These are phyloP conservation scores for Pholiota conissans DNA, from an alignment of 768 basidiomycete genomes.

Conservation along the genomic window DNA sequence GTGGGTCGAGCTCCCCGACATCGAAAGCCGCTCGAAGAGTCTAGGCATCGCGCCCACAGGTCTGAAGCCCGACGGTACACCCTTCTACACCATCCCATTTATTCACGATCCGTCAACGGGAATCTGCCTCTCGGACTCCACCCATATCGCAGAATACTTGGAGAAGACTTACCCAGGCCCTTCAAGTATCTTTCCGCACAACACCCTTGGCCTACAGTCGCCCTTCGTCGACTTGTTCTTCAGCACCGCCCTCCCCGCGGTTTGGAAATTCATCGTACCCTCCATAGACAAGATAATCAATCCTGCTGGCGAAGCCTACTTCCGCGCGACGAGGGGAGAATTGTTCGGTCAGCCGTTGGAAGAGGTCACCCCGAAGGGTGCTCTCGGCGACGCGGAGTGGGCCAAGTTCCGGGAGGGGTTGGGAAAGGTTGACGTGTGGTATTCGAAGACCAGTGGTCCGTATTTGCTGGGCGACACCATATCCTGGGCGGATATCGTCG, in stretches of 20 bases:
- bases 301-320: slow-evolving; percentile 23
- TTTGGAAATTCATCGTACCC: slow-evolving; percentile 7
- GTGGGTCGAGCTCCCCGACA: slow-evolving; percentile 52
- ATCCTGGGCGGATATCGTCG: slow-evolving; percentile 34
- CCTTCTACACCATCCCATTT: slow-evolving; percentile 44
- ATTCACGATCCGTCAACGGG: no score
- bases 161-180: slow-evolving; percentile 2
- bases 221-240: slow-evolving; percentile 9
- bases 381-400: slow-evolving; percentile 27
- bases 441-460: slow-evolving; percentile 23
- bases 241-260: background rate
- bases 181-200: slow-evolving; percentile 10
- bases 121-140: background rate
- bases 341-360: slow-evolving; percentile 33
- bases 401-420: slow-evolving; percentile 19
- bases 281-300: slow-evolving; percentile 2
- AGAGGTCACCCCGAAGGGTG: slow-evolving; percentile 28
- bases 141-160: slow-evolving; percentile 11
- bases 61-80: slow-evolving; percentile 25
- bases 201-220: slow-evolving; percentile 9
- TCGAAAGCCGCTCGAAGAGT: slow-evolving; percentile 31
- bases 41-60: slow-evolving; percentile 34
- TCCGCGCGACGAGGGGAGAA: slow-evolving; percentile 32
- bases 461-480: slow-evolving; percentile 34
- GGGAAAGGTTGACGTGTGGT: slow-evolving; percentile 19